Base-by-base conservation (phyloP, 2,329 filamentous ascomycete species). In the Pyricularia sp. region DNA sequence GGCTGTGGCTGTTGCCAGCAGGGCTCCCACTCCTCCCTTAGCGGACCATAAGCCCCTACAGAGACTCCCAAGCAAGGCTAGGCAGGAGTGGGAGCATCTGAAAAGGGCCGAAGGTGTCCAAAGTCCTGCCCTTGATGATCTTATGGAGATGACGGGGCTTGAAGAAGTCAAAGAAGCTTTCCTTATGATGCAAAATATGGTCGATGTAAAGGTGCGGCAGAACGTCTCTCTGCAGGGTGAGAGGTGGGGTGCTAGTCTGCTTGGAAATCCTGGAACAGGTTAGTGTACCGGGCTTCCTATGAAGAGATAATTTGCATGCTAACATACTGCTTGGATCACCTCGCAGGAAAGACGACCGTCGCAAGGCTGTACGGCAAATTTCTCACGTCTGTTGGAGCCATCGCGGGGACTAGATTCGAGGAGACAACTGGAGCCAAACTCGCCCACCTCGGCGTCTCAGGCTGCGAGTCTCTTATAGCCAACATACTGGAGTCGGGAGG, bases 91-190 rank as follows among this genome's bases (percentile, higher is more conserved):
- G 89, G 74, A 86, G 16, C 70, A 76, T 0, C 79, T 86, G 68
- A 91, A 91, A 70, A 62, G 74, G 1, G 70, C 73, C 0, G 80
- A 86, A 35, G 77, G 77, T 0, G 79, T 81, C 0, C 68, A 70
- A 0, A 89, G 84, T 67, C 69, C 73, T 0, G 77, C 81, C 0
- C 69, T 92, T 0, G 88, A 92, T 66, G 70, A 77, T 0, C 70
- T 93, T 9, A 91, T 92, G 85, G 73, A 72, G 0, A 86, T 92
- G 84, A 84, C 88, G 59, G 89, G 89, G 0, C 77, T 93, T 0
- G 88, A 91, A 68, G 75, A 81, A 0, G 86, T 92, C 55, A 93
- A 93, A 67, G 70, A 78, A 1, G 72, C 84, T 13, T 84, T 92
- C 28, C 73, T 93, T 0, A 69, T 70, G 0, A 84, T 89, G 70